Evolutionary conservation across 441 rosid genomes (phyloP).

Genomic region (Euphorbia schlechtendalii): DNA sequence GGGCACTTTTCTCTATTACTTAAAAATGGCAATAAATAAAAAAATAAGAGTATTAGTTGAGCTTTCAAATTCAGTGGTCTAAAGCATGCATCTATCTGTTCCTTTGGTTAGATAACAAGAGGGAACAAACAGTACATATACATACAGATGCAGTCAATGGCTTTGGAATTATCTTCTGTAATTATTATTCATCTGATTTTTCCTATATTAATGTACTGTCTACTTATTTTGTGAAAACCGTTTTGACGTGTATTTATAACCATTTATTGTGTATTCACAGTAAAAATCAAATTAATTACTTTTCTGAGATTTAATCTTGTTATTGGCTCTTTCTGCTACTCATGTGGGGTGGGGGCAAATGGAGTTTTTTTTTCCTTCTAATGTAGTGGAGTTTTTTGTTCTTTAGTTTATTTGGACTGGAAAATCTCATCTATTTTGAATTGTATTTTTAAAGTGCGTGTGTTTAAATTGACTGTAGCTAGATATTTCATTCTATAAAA

Average conservation of each 20-base stretch:
- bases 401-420: no score
- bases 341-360: no score
- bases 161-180: slow-evolving; percentile 6
- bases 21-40: not conserved
- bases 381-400: no score
- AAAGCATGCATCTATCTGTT: not conserved
- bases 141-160: slow-evolving; percentile 2
- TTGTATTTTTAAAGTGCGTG: no score
- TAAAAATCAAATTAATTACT: no score
- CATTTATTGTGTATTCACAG: no score
- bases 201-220: not conserved
- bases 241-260: not conserved
- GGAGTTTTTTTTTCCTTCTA: no score
- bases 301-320: no score
- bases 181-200: slow-evolving; percentile 10
- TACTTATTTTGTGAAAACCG: not conserved
- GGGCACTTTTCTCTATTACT: slow-evolving; percentile 14
- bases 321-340: no score
- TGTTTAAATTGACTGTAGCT: no score
- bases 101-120: not conserved
- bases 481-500: no score
- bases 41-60: slow-evolving; percentile 7
- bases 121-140: not conserved
- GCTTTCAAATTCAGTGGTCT: slow-evolving; percentile 7
- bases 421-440: no score